Evolutionary conservation across 1,284 basidiomycete species (phyloP), one percentile per base, ranked within the genome.

Genomic region (Stygiomarasmius scandens): DNA sequence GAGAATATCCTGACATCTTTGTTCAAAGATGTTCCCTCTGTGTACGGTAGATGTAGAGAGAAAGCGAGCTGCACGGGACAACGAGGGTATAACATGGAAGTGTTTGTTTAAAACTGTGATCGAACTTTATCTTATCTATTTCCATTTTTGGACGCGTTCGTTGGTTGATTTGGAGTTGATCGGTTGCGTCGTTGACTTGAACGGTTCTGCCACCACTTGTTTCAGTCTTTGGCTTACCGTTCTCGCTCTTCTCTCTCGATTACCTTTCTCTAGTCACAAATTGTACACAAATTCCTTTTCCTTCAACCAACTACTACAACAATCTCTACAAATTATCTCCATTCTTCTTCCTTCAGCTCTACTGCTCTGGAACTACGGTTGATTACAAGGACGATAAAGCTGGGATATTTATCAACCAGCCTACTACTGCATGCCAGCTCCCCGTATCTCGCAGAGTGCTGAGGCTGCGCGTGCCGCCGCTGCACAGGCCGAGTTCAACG

Each of bases 401-500:
- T 41, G 38, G 38, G 16, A 9, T 29, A 20, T 11, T 12, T 41
- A 41, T 41, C 38, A 41, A 41, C n/a, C n/a, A n/a, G 12, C 44
- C 2, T 49, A 16, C n/a, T n/a, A 20, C 4, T 53, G 19, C 29
- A 86, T 86, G 83, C 80, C 80, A 60, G 74, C 74, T 23, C 76
- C 78, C 59, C 75, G 82, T 52, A 77, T 76, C 53, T 86, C 89
- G 36, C 83, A 85, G 56, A 84, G 80, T 65, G 83, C 84, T 51
- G 90, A 91, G 67, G 85, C 87, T 43, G 89, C 90, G 12, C 77
- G 86, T 56, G 86, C 84, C 27, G 93, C 94, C n/a, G 93, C 93
- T 23, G 84, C 89, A 27, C 92, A 95, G 67, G 94, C 94, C 44
- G 94, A 96, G 72, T 97, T 96, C 74, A 96, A 95, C 70, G 92